Base-by-base conservation (phyloP, 306 rosid species). In the Comarum palustre region DNA sequence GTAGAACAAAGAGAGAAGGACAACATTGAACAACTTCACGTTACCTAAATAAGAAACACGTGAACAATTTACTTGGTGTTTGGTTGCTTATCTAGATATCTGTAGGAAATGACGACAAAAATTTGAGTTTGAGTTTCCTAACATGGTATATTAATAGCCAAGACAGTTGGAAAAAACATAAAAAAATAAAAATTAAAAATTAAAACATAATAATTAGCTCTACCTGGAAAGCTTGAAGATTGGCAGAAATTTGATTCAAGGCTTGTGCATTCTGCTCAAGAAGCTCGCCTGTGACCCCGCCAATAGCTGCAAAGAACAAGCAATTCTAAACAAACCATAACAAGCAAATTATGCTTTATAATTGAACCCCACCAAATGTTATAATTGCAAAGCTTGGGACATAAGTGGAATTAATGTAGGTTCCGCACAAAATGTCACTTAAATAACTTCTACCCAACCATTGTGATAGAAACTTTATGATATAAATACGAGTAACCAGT, bases 211-310 rank as follows among this genome's bases (percentile, higher is more conserved):
- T 32, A 36, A 62, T 43, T 50, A 48, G 54, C n/a, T 70, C 71
- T 50, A 84, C 88, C 88, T 78, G 88, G 75, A 75, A 78, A 75
- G 73, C 72, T 68, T 83, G 70, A 51, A 84, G 74, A 31, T 84
- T 84, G 34, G 81, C 75, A 9, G 88, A 84, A 27, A 84, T 81
- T 68, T 81, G 88, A 81, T 78, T 78, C 83, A 84, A 72, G 68
- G 82, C 83, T 43, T 84, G 79, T 2, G 77, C 74, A 66, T 81
- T 84, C 72, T 81, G 83, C 75, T 84, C 88, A 63, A 84, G 83
- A 78, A 84, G 85, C 46, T 81, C 88, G 32, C 85, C 88, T 13
- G 83, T 81, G 43, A 75, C 52, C 69, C 88, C 88, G 42, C 83
- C 88, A 75, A 84, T 84, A 27, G 79, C 88, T 84, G 83, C 66